Evolutionary conservation across 345 rosid species (phyloP).

Genomic region (Mallotus nudiflorus): DNA sequence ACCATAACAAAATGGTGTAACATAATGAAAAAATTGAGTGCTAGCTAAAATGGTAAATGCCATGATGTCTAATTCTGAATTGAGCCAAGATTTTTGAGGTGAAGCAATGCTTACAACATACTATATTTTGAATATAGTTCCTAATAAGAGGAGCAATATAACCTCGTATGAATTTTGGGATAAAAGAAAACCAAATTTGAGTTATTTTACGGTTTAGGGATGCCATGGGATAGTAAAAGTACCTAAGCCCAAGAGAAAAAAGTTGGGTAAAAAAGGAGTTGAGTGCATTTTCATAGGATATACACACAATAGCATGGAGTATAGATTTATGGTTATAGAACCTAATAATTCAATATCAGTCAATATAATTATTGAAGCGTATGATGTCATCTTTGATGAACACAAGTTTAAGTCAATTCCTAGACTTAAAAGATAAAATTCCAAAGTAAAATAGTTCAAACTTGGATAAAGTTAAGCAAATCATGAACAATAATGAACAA

Average conservation of each 20-base stretch:
- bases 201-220: neutral
- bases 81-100: neutral
- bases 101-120: neutral
- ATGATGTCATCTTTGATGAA: too few species aligned
- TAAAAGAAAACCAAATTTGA: neutral
- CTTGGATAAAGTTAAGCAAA: too few species aligned
- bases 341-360: neutral
- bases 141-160: too few species aligned
- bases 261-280: neutral
- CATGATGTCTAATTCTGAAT: neutral
- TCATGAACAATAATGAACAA: too few species aligned
- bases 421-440: too few species aligned
- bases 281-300: neutral
- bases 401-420: too few species aligned
- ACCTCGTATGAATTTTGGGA: too few species aligned
- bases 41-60: too few species aligned
- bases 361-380: neutral
- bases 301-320: neutral
- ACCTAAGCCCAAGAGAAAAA: neutral
- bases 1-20: neutral
- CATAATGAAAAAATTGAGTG: neutral
- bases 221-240: neutral
- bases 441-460: too few species aligned
- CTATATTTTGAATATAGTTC: too few species aligned
- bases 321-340: too few species aligned